Percentiles rank a stretch among this genome's conserved stretches.
These are phyloP conservation scores for Vitis cinerea DNA, from an alignment of 164 flowering plant genomes.

Conservation along the genomic window DNA sequence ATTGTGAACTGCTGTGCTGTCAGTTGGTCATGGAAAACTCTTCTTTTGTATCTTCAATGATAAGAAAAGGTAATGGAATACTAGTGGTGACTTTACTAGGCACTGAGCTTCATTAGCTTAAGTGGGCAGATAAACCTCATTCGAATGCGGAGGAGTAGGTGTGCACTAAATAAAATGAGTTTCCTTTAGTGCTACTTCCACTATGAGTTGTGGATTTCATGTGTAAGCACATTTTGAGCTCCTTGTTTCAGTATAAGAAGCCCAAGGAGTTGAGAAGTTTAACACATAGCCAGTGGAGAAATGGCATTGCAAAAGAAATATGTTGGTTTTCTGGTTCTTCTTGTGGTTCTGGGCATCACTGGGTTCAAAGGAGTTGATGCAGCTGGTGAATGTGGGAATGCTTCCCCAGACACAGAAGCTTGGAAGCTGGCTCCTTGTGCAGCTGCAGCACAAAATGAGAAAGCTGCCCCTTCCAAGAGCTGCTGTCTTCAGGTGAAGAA, in stretches of 20 bases:
- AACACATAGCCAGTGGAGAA: constrained; percentile 15
- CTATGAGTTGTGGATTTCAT: constrained; percentile 24
- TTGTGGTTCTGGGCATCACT: constrained; percentile 23
- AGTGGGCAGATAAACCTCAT: not conserved
- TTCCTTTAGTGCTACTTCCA: constrained; percentile 40
- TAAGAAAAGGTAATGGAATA: not conserved
- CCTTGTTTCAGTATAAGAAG: constrained; percentile 20
- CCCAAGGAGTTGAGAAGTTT: not conserved
- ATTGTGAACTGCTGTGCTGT: not conserved
- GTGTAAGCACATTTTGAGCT: constrained; percentile 15
- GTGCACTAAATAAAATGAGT: constrained; percentile 20
- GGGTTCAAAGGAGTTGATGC: constrained; percentile 26
- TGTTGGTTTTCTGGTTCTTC: constrained; percentile 27
- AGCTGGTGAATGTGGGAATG: constrained; percentile 53
- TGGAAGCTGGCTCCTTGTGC: constrained; percentile 52
- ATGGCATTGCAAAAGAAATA: constrained; percentile 35
- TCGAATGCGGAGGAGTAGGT: constrained; percentile 14
- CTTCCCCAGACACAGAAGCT: constrained; percentile 45
- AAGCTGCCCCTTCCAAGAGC: constrained; percentile 30
- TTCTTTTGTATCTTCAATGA: not conserved
- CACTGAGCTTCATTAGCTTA: constrained; percentile 4
- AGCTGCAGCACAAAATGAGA: constrained; percentile 41
- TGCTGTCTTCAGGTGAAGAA: constrained; percentile 50
- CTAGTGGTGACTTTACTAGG: constrained; percentile 1
- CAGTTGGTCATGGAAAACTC: constrained; percentile 1